These are phyloP conservation scores for Volvox carteri DNA, from an alignment of 163 green algal genomes.

Conservation along the genomic window DNA sequence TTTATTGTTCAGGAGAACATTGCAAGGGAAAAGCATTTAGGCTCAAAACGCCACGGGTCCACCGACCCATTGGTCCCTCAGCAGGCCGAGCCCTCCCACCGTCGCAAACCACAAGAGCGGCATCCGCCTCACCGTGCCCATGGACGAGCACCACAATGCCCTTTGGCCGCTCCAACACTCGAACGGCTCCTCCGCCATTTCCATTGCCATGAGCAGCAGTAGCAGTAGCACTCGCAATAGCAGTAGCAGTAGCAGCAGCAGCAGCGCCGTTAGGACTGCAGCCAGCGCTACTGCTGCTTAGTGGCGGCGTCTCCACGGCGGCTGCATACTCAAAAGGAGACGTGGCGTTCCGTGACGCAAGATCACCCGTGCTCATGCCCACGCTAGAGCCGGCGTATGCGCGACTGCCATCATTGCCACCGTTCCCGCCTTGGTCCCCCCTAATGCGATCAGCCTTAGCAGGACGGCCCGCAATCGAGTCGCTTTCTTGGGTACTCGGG, in stretches of 20 bases:
- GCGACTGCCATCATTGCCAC: neutral
- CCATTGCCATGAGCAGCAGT: neutral
- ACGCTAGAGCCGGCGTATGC: neutral
- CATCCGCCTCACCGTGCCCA: slow-evolving; percentile 47
- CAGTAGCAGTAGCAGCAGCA: neutral
- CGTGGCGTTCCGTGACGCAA: neutral
- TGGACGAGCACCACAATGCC: slow-evolving; percentile 52
- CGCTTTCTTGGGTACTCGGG: neutral
- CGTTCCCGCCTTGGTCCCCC: neutral
- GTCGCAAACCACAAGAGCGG: too few relatives aligned
- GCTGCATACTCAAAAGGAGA: neutral
- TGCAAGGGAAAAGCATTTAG: too few relatives aligned
- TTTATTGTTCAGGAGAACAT: too few relatives aligned
- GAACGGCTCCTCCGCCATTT: neutral
- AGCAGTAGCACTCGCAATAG: neutral
- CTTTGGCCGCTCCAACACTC: slow-evolving; percentile 16
- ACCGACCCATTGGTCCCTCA: too few relatives aligned
- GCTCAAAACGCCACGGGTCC: too few relatives aligned
- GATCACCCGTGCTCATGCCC: too few relatives aligned
- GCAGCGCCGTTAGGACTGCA: neutral
- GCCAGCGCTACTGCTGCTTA: neutral
- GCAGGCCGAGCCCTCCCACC: too few relatives aligned
- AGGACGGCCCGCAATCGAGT: too few relatives aligned
- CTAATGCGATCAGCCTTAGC: too few relatives aligned
- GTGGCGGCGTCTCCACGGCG: neutral